Percentiles rank a stretch among this genome's conserved stretches.
Conservation (phyloP, 2,329 filamentous ascomycete genomes). For the Epichloe bromicola region DNA sequence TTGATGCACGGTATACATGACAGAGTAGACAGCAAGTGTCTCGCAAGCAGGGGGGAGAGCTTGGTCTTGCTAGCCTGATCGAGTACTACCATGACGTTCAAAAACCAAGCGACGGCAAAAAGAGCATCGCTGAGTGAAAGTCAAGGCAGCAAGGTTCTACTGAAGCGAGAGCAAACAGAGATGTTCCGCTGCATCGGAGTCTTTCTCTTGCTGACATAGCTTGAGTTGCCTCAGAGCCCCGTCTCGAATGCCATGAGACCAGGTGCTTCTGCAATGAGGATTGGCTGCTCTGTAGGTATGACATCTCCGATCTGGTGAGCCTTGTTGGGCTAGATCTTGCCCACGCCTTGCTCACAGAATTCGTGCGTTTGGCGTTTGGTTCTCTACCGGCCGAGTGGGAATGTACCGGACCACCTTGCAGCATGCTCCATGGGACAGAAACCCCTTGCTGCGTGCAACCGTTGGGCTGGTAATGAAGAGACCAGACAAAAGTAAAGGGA, state of each 20-base stretch:
- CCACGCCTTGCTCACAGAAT: neutral
- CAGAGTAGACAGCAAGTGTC: neutral
- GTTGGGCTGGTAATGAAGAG: neutral
- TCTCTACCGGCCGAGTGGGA: constrained; percentile 4
- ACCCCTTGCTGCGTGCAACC: constrained; percentile 2
- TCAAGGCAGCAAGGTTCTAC: neutral
- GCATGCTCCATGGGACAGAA: neutral
- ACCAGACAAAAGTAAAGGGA: neutral
- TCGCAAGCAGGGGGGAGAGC: neutral
- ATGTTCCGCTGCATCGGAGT: neutral
- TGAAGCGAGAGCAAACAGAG: neutral
- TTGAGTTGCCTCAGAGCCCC: constrained; percentile 2
- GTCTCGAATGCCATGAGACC: neutral
- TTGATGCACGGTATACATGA: neutral
- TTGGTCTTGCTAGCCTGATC: neutral
- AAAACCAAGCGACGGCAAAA: neutral
- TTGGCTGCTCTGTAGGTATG: neutral
- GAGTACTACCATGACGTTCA: neutral
- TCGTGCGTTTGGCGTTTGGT: neutral
- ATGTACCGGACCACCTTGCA: neutral
- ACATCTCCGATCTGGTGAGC: neutral
- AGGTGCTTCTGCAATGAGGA: neutral
- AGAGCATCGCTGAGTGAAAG: neutral
- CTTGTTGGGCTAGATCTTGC: neutral
- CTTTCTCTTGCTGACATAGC: neutral